Evolutionary conservation across 2,329 filamentous ascomycete genomes (phyloP).

Genomic region (Alternaria gaisen): DNA sequence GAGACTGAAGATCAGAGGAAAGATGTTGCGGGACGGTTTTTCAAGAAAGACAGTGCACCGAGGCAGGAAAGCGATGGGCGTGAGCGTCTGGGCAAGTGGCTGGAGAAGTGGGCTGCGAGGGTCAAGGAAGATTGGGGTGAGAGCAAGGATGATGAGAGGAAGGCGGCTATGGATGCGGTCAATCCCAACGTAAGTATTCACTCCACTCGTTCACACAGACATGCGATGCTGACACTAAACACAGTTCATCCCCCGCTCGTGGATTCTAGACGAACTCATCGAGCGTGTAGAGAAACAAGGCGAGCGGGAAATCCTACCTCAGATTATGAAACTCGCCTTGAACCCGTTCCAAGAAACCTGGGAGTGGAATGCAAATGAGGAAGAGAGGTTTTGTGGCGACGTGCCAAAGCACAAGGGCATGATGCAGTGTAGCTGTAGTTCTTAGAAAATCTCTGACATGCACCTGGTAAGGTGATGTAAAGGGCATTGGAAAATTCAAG

Average conservation of each 20-base stretch:
- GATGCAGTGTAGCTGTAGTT: conserved; percentile 96
- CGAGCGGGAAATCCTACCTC: conserved; percentile 79
- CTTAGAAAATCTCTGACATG: conserved; percentile 47
- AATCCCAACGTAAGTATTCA: conserved; percentile 9
- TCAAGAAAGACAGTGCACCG: conserved; percentile 72
- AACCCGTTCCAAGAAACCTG: conserved; percentile 85
- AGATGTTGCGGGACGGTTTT: conserved; percentile 76
- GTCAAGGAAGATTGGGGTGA: conserved; percentile 79
- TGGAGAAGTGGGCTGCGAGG: conserved; percentile 78
- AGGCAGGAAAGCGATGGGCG: conserved; percentile 68
- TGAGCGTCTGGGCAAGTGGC: conserved; percentile 77
- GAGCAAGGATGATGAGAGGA: conserved; percentile 64
- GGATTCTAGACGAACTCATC: conserved; percentile 94
- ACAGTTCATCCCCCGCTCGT: conserved; percentile 83
- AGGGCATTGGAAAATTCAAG: no score
- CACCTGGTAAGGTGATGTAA: neutral
- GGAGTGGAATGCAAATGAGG: conserved; percentile 74
- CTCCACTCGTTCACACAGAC: neutral
- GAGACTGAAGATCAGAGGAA: conserved; percentile 70
- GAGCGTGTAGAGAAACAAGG: conserved; percentile 83
- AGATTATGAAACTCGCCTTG: conserved; percentile 82
- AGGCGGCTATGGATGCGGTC: conserved; percentile 11
- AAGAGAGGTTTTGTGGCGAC: conserved; percentile 84
- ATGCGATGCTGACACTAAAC: conserved; percentile 5
- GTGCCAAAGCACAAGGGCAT: conserved; percentile 80